Percentiles rank a stretch among this genome's conserved stretches.
phyloP scores from a whole-genome alignment of 306 rosid genomes.

The Lathyrus aphaca region DNA sequence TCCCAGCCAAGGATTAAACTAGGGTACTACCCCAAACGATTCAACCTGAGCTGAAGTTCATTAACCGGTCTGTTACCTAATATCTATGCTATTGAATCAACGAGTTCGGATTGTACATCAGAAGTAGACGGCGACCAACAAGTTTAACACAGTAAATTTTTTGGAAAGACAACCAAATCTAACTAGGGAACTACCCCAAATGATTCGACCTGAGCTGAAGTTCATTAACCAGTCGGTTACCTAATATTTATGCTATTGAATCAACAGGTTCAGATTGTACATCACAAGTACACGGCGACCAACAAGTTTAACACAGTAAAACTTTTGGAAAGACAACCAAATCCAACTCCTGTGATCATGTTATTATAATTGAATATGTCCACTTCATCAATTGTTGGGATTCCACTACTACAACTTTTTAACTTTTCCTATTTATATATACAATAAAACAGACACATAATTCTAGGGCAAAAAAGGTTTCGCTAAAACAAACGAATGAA shows the following conservation, averaged over 20 bases:
- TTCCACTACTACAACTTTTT: constrained; percentile 19
- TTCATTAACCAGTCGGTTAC: constrained; percentile 3
- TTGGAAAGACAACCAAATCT: constrained; percentile 29
- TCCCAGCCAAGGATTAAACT: background rate
- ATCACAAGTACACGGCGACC: constrained; percentile 15
- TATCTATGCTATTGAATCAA: constrained; percentile 16
- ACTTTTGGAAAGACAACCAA: constrained; percentile 6
- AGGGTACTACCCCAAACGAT: background rate
- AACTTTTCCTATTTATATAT: constrained; percentile 11
- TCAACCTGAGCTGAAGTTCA: background rate
- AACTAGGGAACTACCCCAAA: background rate
- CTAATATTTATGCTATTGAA: constrained; percentile 7
- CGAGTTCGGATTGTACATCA: constrained; percentile 21
- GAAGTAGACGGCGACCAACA: constrained; percentile 12
- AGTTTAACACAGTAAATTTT: constrained; percentile 5
- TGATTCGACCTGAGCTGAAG: background rate
- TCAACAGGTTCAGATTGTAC: constrained; percentile 23
- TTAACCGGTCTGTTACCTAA: background rate
- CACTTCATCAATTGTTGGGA: constrained; percentile 8
- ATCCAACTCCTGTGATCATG: constrained; percentile 21
- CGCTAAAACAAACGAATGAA: constrained; percentile 5
- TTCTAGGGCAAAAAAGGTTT: background rate
- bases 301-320: constrained; percentile 24
- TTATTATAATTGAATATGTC: constrained; percentile 28
- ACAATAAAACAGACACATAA: background rate